These are phyloP conservation scores for Amaranthus palmeri DNA, from an alignment of 148 eudicot species.

Conservation along the genomic window DNA sequence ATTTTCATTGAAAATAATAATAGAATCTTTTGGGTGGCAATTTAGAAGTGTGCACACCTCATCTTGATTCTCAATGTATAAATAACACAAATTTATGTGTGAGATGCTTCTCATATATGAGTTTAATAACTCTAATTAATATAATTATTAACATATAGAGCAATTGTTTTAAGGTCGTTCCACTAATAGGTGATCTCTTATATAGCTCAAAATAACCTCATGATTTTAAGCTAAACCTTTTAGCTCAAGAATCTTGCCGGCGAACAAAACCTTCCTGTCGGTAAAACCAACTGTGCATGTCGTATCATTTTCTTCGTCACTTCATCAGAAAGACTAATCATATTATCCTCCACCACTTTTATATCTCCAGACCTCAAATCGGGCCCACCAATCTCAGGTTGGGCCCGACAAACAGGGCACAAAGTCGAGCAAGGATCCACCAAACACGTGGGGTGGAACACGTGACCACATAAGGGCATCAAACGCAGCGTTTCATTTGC, in stretches of 20 bases:
- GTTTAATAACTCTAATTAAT: too few species aligned
- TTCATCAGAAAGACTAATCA: background rate
- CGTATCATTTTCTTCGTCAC: background rate
- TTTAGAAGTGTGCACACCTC: too few species aligned
- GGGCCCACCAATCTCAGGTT: background rate
- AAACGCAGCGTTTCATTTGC: slow-evolving; percentile 35
- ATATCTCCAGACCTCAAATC: background rate
- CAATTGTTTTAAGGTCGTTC: too few species aligned
- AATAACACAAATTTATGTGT: too few species aligned
- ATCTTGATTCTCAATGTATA: too few species aligned
- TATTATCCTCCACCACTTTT: background rate
- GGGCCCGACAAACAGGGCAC: slow-evolving; percentile 18
- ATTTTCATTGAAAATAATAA: too few species aligned
- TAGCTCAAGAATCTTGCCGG: background rate
- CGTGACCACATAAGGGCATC: slow-evolving; percentile 32
- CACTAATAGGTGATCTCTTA: too few species aligned
- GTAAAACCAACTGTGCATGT: slow-evolving; percentile 9
- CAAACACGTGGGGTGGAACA: slow-evolving; percentile 42
- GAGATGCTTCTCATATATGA: too few species aligned
- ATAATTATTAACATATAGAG: too few species aligned
- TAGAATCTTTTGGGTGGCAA: too few species aligned
- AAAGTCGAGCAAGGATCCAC: slow-evolving; percentile 27
- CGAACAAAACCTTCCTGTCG: background rate
- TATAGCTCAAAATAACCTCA: too few species aligned
- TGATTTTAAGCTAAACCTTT: background rate